phyloP scores from a whole-genome alignment of 139 green algal genomes.

The Diplosphaera chodatii region DNA sequence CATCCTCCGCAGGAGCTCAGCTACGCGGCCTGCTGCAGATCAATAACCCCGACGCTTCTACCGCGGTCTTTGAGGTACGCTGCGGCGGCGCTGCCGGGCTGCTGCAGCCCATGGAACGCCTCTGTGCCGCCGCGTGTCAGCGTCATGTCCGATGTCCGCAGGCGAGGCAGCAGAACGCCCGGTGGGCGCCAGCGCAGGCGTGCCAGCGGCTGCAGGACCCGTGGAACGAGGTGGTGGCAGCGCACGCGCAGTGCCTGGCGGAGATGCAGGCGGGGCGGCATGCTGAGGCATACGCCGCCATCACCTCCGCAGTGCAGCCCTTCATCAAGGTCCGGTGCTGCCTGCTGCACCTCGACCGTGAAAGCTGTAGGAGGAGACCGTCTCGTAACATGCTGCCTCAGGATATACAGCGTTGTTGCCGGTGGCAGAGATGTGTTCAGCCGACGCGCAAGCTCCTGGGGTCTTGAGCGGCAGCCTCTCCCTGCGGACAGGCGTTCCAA shows the following conservation, averaged over 20 bases:
- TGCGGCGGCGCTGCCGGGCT: neutral
- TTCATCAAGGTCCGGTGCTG: constrained; percentile 30
- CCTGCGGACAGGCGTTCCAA: constrained; percentile 38
- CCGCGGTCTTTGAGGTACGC: neutral
- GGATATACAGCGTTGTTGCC: no score
- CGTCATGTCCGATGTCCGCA: no score
- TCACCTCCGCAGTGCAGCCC: constrained; percentile 14
- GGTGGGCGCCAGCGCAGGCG: neutral
- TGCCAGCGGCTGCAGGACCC: neutral
- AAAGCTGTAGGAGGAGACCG: no score
- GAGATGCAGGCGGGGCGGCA: constrained; percentile 20
- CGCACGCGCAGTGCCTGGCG: constrained; percentile 18
- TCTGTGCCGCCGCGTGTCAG: no score
- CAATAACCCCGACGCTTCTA: neutral
- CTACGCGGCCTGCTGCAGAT: neutral
- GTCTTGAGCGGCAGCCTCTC: no score
- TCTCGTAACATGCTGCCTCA: no score
- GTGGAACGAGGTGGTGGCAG: constrained; percentile 31
- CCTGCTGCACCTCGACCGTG: no score
- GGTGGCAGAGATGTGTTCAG: no score
- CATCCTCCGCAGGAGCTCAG: neutral
- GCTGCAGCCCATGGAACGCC: no score
- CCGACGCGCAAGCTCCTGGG: neutral
- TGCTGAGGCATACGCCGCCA: constrained; percentile 31
- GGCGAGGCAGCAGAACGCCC: neutral